Evolutionary conservation across 2,329 filamentous ascomycete genomes (phyloP).

Genomic region (Cladobotryum mycophilum): DNA sequence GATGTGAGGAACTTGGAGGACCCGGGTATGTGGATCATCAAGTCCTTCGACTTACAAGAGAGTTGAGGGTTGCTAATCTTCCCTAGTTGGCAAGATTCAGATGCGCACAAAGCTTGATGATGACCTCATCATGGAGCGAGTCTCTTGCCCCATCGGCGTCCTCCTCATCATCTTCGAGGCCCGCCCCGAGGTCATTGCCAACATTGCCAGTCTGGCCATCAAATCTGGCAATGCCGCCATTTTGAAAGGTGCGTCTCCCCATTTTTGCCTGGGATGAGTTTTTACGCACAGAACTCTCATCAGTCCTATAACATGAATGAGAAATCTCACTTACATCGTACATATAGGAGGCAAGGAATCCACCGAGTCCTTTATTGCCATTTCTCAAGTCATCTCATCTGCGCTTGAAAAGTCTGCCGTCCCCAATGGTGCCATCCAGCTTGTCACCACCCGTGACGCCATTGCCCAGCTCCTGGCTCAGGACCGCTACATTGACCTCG

Average conservation of each 20-base stretch:
- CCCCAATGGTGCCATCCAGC: conserved; percentile 81
- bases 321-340: not conserved
- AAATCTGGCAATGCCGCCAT: conserved; percentile 98
- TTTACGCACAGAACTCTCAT: not conserved
- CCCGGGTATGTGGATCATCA: conserved; percentile 61
- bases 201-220: conserved; percentile 90
- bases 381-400: conserved; percentile 74
- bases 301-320: not conserved
- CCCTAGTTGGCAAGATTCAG: conserved; percentile 71
- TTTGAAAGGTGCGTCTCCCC: conserved; percentile 60
- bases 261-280: not conserved
- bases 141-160: conserved; percentile 94
- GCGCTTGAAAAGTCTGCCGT: conserved; percentile 69
- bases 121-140: conserved; percentile 74
- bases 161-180: conserved; percentile 98
- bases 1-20: conserved; percentile 81
- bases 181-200: conserved; percentile 94
- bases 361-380: conserved; percentile 87
- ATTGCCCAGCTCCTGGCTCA: conserved; percentile 82
- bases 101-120: conserved; percentile 82
- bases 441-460: conserved; percentile 87
- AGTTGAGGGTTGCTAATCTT: not conserved
- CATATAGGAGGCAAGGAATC: conserved; percentile 82
- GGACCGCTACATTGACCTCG: conserved; percentile 85
- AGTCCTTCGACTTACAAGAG: not conserved